Evolutionary conservation across 345 rosid genomes (phyloP).

Genomic region (Rubroshorea leprosula): DNA sequence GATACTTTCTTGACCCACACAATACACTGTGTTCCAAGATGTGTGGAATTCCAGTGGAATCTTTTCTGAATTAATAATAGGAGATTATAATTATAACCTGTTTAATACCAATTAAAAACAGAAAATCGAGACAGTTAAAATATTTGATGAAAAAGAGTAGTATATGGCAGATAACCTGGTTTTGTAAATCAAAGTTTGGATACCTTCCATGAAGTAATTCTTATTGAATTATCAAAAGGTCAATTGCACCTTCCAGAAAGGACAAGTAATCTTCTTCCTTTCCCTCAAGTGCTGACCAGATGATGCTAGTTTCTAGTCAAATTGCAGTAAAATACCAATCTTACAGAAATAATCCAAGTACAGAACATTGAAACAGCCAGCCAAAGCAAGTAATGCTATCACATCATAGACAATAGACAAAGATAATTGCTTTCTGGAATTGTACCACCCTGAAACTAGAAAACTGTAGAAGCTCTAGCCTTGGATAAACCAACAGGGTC

Average conservation of each 20-base stretch:
- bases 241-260: neutral
- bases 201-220: neutral
- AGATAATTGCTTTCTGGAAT: neutral
- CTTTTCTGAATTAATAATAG: slow-evolving; percentile 53
- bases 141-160: no score
- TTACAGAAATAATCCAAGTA: neutral
- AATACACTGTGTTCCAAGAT: slow-evolving; percentile 93
- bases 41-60: slow-evolving; percentile 98
- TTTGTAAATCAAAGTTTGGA: neutral
- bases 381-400: neutral
- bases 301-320: neutral
- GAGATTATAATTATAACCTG: slow-evolving; percentile 1
- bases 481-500: neutral
- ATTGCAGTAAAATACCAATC: neutral
- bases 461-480: neutral
- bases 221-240: neutral
- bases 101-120: slow-evolving; percentile 5
- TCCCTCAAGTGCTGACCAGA: neutral
- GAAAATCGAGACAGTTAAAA: no score
- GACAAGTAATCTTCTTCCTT: neutral
- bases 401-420: neutral
- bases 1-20: slow-evolving; percentile 95
- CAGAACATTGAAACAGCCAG: neutral
- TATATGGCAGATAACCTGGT: no score
- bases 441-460: neutral